Evolutionary conservation across 164 flowering plant species (phyloP), one percentile per base, ranked within the genome.

Genomic region (Chloranthus sessilifolius): DNA sequence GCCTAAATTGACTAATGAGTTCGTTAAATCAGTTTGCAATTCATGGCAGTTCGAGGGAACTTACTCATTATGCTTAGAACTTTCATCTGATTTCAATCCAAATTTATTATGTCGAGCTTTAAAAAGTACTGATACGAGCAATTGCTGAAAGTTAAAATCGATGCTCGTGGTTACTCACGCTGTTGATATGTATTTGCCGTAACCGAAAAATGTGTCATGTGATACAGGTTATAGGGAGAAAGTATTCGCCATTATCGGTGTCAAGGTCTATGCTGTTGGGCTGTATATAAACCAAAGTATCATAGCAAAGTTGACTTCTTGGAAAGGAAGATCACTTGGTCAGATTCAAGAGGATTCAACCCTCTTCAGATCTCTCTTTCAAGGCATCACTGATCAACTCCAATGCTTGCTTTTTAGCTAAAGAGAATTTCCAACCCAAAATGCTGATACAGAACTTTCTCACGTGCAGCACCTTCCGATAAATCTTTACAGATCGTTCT

Each of bases 211-310:
- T n/a, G n/a, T n/a, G n/a, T n/a, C n/a, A n/a, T n/a, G n/a, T n/a
- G n/a, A n/a, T 59, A 47, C 79, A 89, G 97, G 97, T 39, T 81
- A 70, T 47, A 64, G 97, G 59, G 97, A 89, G 70, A 89, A 83
- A 50, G 83, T 77, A 30, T 83, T 89, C 64, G 95, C 84, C 1
- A 82, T 90, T 28, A 74, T 90, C 36, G 95, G 95, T 28, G 88
- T 90, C 19, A 90, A 90, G 61, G 95, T 90, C 56, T 90, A 90
- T 71, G 91, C 95, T 23, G 95, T 79, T 0, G 95, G 80, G 40
- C 47, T 90, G 2, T 90, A 82, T 64, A 59, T 57, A 15, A 68
- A 73, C 28, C 57, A 36, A 16, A 62, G 82, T 20, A 41, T 80
- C 36, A 46, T 62, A 20, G 59, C 40, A 46, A 55, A 48, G 3